Base-by-base conservation (phyloP, 2,329 filamentous ascomycete species). In the Rhynchosporium secalis region DNA sequence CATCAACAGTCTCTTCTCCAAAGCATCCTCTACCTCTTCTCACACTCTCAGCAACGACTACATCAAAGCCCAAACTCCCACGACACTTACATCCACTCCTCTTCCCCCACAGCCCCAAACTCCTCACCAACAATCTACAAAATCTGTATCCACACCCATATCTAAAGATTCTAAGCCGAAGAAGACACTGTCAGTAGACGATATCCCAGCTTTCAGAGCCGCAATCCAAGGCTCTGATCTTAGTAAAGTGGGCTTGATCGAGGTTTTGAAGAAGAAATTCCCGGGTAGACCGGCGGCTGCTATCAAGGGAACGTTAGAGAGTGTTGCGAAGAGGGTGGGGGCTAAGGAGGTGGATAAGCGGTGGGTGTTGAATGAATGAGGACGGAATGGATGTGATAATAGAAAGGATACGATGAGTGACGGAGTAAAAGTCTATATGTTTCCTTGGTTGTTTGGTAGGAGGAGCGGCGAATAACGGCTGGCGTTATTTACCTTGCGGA, bases 261-360 rank as follows among this genome's bases (percentile, higher is more conserved):
- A 94, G 74, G 81, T 89, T 4, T 75, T 96, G 64, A 91, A 92
- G 75, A 87, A 89, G 72, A 81, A 85, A 68, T 92, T 94, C 68
- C 85, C 87, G 0, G 87, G 87, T 65, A 82, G 87, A 51, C 84
- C 87, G 1, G 91, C 88, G 70, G 84, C 86, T 26, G 83, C 86
- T 29, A 86, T 96, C 68, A 89, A 86, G 71, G 83, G 86, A 58
- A 93, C 90, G 0, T 77, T 95, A 26, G 86, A 86, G 64, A 76
- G 77, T 9, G 78, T 90, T 58, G 91, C 91, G 9, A 81, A 82
- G 48, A 81, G 88, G 46, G 80, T 51, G 43, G 48, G 48, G 12
- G 52, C 86, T 59, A 86, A 81, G 64, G 81, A 80, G 70, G 62
- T 40, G 4, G 71, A 73, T 48, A 73, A 72, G 61, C 56, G 65